Percentiles rank a stretch among this genome's conserved stretches.
Evolutionary conservation across 176 grass and related monocot species (phyloP).

Genomic region (Bothriochloa decipiens): DNA sequence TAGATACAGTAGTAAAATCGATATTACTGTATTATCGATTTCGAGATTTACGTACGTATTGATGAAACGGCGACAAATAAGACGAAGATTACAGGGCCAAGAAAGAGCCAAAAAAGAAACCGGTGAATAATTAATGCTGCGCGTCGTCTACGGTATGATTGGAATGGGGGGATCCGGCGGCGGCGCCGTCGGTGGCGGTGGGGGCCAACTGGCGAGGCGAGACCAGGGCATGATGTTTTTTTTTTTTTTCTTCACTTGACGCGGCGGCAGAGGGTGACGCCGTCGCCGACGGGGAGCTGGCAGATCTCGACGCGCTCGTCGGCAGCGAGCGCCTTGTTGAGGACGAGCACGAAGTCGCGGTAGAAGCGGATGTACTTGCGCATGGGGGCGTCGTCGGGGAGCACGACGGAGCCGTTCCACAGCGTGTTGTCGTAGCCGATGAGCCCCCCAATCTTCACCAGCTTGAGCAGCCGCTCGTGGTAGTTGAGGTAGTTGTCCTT

Average conservation of each 20-base stretch:
- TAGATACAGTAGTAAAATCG: not conserved
- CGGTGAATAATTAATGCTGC: conserved; percentile 22
- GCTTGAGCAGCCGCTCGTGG: conserved; percentile 82
- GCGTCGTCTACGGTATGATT: conserved; percentile 11
- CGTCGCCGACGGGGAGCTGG: conserved; percentile 91
- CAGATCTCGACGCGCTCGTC: conserved; percentile 90
- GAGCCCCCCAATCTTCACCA: conserved; percentile 82
- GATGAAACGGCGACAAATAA: conserved; percentile 7
- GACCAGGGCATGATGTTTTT: not conserved
- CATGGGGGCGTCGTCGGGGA: conserved; percentile 85
- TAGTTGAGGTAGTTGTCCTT: conserved; percentile 99
- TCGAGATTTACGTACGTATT: conserved; percentile 28
- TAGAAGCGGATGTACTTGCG: conserved; percentile 85
- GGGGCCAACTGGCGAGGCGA: too few species aligned
- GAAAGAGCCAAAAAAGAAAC: not conserved
- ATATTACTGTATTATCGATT: conserved; percentile 1
- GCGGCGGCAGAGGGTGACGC: conserved; percentile 87
- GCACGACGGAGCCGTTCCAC: conserved; percentile 89
- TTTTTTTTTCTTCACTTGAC: conserved; percentile 46
- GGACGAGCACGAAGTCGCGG: conserved; percentile 81
- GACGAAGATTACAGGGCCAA: not conserved
- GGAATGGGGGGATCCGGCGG: not conserved
- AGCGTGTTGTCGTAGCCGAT: conserved; percentile 98
- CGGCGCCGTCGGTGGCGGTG: not conserved
- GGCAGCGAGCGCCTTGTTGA: conserved; percentile 94